phyloP scores from a whole-genome alignment of 176 grass and related monocot genomes.

The Elymus sibiricus region DNA sequence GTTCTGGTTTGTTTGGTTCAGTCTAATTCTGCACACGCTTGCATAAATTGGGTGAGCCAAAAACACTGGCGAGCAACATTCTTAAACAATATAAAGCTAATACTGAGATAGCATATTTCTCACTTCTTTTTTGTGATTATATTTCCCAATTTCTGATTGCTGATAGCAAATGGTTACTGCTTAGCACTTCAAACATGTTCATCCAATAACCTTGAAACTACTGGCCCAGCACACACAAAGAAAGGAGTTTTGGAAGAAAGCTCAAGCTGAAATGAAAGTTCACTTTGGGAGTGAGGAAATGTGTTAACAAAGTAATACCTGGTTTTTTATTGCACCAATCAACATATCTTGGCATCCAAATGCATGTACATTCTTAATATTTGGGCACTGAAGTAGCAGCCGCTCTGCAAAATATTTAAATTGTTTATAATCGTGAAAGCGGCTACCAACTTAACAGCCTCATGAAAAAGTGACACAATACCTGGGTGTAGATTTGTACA shows the following conservation, averaged over 20 bases:
- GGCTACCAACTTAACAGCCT: not conserved
- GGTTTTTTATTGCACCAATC: constrained; percentile 89
- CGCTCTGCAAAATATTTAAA: constrained; percentile 53
- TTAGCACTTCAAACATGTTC: constrained; percentile 9
- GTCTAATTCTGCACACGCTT: not conserved
- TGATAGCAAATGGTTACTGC: not conserved
- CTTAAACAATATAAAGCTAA: constrained; percentile 12
- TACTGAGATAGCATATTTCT: not conserved
- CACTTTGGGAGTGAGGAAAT: not conserved
- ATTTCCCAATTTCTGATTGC: not conserved
- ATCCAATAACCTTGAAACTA: constrained; percentile 3
- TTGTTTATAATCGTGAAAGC: constrained; percentile 7
- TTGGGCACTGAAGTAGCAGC: constrained; percentile 87
- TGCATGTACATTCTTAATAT: constrained; percentile 83
- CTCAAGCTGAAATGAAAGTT: constrained; percentile 6
- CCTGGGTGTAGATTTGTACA: constrained; percentile 97
- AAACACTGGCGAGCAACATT: not conserved
- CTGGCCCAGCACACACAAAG: not conserved
- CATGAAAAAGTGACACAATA: constrained; percentile 20
- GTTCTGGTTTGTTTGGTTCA: not conserved
- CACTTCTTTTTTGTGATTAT: not conserved
- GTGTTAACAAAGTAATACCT: constrained; percentile 49
- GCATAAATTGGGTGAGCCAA: not conserved
- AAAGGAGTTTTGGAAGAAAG: not conserved
- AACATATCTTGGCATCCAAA: constrained; percentile 91